These are phyloP conservation scores for Pythium brachiatum DNA, from an alignment of 352 stramenopile genomes.

Conservation along the genomic window DNA sequence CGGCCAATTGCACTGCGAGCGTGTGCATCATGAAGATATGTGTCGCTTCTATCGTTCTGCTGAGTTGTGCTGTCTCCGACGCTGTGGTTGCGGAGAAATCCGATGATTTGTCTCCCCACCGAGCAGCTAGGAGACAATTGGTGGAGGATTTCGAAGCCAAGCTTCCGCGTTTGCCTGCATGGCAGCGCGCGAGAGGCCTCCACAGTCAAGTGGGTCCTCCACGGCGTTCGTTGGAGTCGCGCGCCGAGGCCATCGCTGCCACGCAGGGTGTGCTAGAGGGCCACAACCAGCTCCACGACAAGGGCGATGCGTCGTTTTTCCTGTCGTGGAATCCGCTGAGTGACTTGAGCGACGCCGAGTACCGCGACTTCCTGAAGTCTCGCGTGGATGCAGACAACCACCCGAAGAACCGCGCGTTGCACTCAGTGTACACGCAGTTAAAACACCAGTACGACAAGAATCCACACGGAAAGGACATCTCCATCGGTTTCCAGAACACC, in stretches of 20 bases:
- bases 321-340: conserved; percentile 65
- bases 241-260: conserved; percentile 39
- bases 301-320: conserved; percentile 43
- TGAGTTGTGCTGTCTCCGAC: conserved; percentile 10
- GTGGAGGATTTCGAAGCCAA: conserved; percentile 25
- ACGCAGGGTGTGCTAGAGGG: conserved; percentile 42
- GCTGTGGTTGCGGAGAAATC: conserved; percentile 8
- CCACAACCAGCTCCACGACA: conserved; percentile 43
- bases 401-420: conserved; percentile 17
- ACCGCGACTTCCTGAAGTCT: conserved; percentile 52
- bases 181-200: conserved; percentile 20
- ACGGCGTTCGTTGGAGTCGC: conserved; percentile 39
- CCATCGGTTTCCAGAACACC: conserved; percentile 27
- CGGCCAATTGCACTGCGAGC: not conserved
- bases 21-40: conserved; percentile 12
- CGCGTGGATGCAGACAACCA: conserved; percentile 30
- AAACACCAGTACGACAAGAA: conserved; percentile 5
- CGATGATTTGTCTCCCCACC: not conserved
- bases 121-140: conserved; percentile 3
- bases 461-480: conserved; percentile 20
- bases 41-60: conserved; percentile 5
- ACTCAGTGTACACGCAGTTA: conserved; percentile 23
- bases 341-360: conserved; percentile 67
- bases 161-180: conserved; percentile 20
- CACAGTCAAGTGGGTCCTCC: conserved; percentile 35